These are phyloP conservation scores for Macrophomina tecta DNA, from an alignment of 2,329 filamentous ascomycete species.

Conservation along the genomic window DNA sequence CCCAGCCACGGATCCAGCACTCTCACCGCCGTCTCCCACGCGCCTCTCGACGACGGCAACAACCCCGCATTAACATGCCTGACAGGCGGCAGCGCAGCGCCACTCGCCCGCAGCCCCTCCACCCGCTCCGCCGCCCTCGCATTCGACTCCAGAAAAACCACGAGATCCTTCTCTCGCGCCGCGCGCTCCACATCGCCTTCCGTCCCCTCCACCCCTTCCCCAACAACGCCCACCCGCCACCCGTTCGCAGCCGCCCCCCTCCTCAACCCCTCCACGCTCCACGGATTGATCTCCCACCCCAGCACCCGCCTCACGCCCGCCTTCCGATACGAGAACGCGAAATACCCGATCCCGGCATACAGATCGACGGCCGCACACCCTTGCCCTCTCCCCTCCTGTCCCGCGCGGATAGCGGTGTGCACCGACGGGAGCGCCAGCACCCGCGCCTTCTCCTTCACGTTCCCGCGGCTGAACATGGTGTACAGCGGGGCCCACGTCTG, in stretches of 20 bases:
- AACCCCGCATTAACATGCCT: conserved; percentile 66
- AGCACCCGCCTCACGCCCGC: conserved; percentile 73
- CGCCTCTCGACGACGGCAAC: conserved; percentile 57
- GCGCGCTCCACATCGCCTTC: conserved; percentile 16
- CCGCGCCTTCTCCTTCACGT: conserved; percentile 85
- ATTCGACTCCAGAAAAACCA: conserved; percentile 52
- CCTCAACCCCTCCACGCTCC: conserved; percentile 54
- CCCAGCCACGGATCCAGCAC: conserved; percentile 53
- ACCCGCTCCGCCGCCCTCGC: conserved; percentile 40
- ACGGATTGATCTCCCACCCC: conserved; percentile 84
- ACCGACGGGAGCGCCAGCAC: conserved; percentile 57
- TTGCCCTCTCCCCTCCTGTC: neutral
- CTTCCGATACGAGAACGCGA: conserved; percentile 80
- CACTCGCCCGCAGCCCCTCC: conserved; percentile 29
- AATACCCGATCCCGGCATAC: conserved; percentile 94
- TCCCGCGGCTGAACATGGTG: conserved; percentile 95
- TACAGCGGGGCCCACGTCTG: conserved; percentile 89
- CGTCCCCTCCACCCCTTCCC: conserved; percentile 12
- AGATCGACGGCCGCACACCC: conserved; percentile 67
- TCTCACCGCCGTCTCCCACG: conserved; percentile 57
- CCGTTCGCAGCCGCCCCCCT: conserved; percentile 49
- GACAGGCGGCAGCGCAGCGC: conserved; percentile 43
- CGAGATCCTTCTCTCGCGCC: conserved; percentile 33
- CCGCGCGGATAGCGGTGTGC: conserved; percentile 31
- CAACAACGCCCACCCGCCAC: conserved; percentile 38